Conservation (phyloP, 805 yeast genomes). For the Maudiozyma saulgeensis region DNA sequence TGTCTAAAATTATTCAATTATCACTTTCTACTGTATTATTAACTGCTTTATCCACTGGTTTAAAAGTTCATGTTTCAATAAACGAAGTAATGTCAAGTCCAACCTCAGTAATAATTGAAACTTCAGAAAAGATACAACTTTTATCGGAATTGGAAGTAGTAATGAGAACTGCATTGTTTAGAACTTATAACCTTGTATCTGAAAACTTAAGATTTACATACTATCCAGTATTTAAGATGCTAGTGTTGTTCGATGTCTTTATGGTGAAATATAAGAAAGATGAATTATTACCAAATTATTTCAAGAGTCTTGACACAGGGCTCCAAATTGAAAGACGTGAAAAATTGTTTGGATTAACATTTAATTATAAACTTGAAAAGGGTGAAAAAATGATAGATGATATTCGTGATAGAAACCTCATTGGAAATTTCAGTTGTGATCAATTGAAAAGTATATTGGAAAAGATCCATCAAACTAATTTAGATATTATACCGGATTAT, state of each 20-base stretch:
- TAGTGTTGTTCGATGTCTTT: conserved; percentile 22
- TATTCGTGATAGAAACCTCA: conserved; percentile 12
- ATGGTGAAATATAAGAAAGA: conserved; percentile 18
- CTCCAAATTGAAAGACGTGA: conserved; percentile 15
- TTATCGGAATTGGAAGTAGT: conserved; percentile 8
- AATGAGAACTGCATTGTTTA: conserved; percentile 16
- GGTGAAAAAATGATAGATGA: conserved; percentile 10
- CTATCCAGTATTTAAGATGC: conserved; percentile 25
- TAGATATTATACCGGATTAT: neutral
- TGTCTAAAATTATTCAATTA: conserved; percentile 21
- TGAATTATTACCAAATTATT: conserved; percentile 13
- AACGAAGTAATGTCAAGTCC: neutral
- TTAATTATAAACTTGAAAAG: conserved; percentile 15
- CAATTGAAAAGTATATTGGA: conserved; percentile 4
- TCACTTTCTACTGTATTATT: conserved; percentile 19
- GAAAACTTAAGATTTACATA: conserved; percentile 22
- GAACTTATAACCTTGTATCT: conserved; percentile 16
- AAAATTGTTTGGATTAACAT: conserved; percentile 16
- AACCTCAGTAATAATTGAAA: neutral
- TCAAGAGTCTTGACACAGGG: conserved; percentile 7
- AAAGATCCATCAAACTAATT: neutral
- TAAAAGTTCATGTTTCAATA: conserved; percentile 12
- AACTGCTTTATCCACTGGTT: conserved; percentile 15
- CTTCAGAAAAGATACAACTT: conserved; percentile 3
- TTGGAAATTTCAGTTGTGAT: conserved; percentile 4